Base-by-base conservation (phyloP, 2,329 filamentous ascomycete genomes). In the Trichoderma breve region DNA sequence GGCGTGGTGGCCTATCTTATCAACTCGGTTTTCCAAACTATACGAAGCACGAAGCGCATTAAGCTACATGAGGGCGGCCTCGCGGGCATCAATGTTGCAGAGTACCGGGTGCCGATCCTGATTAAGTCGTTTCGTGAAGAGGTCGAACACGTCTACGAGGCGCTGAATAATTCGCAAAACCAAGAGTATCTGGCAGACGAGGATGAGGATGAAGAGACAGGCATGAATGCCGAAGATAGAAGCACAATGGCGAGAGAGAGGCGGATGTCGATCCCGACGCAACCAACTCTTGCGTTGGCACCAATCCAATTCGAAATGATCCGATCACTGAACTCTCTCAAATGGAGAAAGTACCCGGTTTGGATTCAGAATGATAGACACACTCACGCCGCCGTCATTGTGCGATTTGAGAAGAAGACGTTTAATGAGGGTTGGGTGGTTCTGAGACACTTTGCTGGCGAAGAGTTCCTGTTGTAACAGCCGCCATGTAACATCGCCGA, bases 301-400 rank as follows among this genome's bases (percentile, higher is more conserved):
- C 86, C 90, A 5, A 88, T 90, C 62, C 95, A 98, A 81, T 97
- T 97, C 79, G 86, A 88, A 63, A 97, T 97, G 89, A 92, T 97
- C 73, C 86, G 92, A 34, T 88, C 90, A 11, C 84, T 98, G 63
- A 90, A 98, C 76, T 79, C 80, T n/a, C 79, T 91, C 2, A 85
- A 86, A 5, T 91, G 89, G 87, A 84, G 86, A 62, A 92, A 91
- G 79, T 91, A 89, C 74, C 88, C 87, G 1, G 89, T 95, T 4
- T 91, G 92, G 82, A 95, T 96, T 51, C 91, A 92, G 74, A 92
- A 94, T 6, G 87, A 90, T 70, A 83, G 86, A n/a, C 93, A 97
- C 79, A 93, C 89, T 73, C 95, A 98, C 81, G 95, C 95, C 0
- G 95, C 95, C 3, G 97, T 98, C 62, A 93, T 98, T 74, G 90